Evolutionary conservation across 441 rosid species (phyloP).

Genomic region (Jatropha podagrica): DNA sequence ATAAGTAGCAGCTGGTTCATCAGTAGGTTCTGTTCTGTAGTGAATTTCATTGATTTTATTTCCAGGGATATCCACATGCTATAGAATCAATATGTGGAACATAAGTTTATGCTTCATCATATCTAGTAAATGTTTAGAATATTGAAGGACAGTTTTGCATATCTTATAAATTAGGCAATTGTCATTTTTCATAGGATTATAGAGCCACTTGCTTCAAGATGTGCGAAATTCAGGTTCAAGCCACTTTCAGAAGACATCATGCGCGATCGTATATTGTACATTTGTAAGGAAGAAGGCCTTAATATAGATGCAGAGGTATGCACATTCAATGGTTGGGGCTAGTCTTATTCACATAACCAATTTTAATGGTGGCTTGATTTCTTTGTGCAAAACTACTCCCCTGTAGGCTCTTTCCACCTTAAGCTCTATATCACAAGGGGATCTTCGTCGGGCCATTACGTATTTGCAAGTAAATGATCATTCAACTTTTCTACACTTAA

Average conservation of each 20-base stretch:
- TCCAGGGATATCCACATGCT: background rate
- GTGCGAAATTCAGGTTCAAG: slow-evolving; percentile 98
- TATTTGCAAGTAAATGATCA: slow-evolving; percentile 67
- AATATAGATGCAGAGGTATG: slow-evolving; percentile 69
- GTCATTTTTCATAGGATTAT: slow-evolving; percentile 54
- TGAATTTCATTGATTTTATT: background rate
- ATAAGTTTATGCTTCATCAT: background rate
- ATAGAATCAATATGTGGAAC: background rate
- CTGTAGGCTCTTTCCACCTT: slow-evolving; percentile 79
- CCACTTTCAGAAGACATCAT: slow-evolving; percentile 93
- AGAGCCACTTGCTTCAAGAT: slow-evolving; percentile 99
- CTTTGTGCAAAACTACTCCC: slow-evolving; percentile 3
- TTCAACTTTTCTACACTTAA: background rate
- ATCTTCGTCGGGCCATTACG: slow-evolving; percentile 96
- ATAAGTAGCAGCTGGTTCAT: background rate
- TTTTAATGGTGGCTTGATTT: slow-evolving; percentile 14
- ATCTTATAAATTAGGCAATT: background rate
- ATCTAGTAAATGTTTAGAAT: background rate
- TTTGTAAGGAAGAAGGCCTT: slow-evolving; percentile 87
- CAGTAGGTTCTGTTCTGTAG: background rate
- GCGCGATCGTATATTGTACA: slow-evolving; percentile 75
- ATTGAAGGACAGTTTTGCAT: background rate
- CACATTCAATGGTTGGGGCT: slow-evolving; percentile 15
- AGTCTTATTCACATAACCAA: slow-evolving; percentile 8
- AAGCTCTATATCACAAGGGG: slow-evolving; percentile 89